phyloP scores from a whole-genome alignment of 2,329 filamentous ascomycete genomes.

The Metarhizium brunneum region DNA sequence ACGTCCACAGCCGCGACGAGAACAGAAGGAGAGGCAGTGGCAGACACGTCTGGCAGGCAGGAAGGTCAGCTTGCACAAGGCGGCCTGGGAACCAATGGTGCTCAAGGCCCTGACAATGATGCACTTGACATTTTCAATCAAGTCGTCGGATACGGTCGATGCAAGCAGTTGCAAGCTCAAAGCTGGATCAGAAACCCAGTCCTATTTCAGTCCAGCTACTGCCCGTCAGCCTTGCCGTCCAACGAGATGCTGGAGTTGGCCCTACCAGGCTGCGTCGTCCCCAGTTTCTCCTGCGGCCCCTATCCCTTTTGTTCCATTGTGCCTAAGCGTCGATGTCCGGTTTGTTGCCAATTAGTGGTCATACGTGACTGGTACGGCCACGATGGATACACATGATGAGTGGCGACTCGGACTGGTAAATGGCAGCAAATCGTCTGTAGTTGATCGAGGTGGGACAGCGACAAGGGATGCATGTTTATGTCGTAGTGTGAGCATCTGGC shows the following conservation, averaged over 20 bases:
- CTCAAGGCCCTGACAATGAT: neutral
- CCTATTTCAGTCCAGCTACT: slow-evolving; percentile 4
- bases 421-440: neutral
- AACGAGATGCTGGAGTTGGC: slow-evolving; percentile 5
- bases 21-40: slow-evolving; percentile 1
- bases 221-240: slow-evolving; percentile 6
- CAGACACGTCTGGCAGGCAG: slow-evolving; percentile 7
- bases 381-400: neutral
- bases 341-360: neutral
- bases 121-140: slow-evolving; percentile 6
- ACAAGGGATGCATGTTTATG: neutral
- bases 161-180: slow-evolving; percentile 13
- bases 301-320: slow-evolving; percentile 1
- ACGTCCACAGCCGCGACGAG: slow-evolving; percentile 6
- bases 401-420: neutral
- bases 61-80: slow-evolving; percentile 14
- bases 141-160: slow-evolving; percentile 5
- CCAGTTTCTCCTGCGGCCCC: neutral
- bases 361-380: neutral
- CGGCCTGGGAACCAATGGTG: slow-evolving; percentile 2
- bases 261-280: neutral
- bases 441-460: neutral
- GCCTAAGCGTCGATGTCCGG: neutral
- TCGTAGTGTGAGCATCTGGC: neutral
- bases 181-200: slow-evolving; percentile 9